Base-by-base conservation (phyloP, 2,329 filamentous ascomycete species). In the Fusarium keratoplasticum region DNA sequence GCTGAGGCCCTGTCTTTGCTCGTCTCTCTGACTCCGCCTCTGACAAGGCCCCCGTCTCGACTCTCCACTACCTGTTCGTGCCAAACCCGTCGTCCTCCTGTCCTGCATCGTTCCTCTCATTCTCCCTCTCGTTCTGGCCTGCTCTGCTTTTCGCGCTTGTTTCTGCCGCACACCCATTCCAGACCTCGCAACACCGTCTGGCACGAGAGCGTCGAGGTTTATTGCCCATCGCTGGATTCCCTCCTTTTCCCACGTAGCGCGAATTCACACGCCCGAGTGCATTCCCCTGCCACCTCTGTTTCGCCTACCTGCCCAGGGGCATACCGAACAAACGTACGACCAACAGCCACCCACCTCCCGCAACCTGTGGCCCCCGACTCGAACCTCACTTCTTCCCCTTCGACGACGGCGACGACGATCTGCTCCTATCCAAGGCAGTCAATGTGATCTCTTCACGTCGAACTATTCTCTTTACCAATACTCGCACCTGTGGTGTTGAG, bases 131-230 rank as follows among this genome's bases (percentile, higher is more conserved):
- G 69, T 70, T 69, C 64, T 73, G 62, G 55, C 42, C 50, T 69
- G 59, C 69, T 76, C 72, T 72, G 62, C 66, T 67, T 64, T 70
- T 72, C 64, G 69, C 70, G 69, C 70, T 73, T 76, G 74, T 68
- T 77, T 74, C 74, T 71, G 71, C 72, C 62, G 61, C 66, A 68
- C 66, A 68, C 66, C 71, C 77, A 80, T 78, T 80, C 79, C 75
- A 80, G 79, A 75, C 68, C 72, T 79, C 78, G 73, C 77, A 78
- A 72, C 57, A 77, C 71, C 79, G 79, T 81, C 79, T 80, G 79
- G 79, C 69, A 81, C 79, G 79, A 81, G 71, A 80, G 74, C 75
- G 71, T 75, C 69, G 78, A 75, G 73, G 74, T 47, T 76, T 69
- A 67, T 64, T 70, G 64, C 63, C 70, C 66, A 69, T 73, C 70